Evolutionary conservation across 2,329 filamentous ascomycete genomes (phyloP), one percentile per base, ranked within the genome.

Genomic region (Arthrobotrys musiformis): DNA sequence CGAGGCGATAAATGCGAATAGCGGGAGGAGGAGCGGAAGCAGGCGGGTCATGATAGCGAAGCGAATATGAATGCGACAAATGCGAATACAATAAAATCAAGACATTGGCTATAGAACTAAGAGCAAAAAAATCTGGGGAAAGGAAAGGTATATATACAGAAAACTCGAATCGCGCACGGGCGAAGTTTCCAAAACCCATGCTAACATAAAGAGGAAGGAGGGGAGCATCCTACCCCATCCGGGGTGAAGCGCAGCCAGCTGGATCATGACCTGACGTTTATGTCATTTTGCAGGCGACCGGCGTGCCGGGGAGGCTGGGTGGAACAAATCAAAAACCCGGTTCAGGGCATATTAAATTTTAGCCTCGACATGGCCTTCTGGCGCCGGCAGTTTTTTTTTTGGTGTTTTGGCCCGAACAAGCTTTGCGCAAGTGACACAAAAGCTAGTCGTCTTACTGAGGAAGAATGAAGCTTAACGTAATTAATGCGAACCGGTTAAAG

Each of bases 251-350:
- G 17, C 5, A 40, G 11, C 2, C 2, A 2, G n/a, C n/a, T 50
- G 19, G 24, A 28, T 19, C 19, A 58, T 58, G 54, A 58, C 54
- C 33, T 40, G 54, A 40, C 54, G 54, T 58, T 58, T 58, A 58
- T 58, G 54, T 58, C 54, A 58, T 58, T 17, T 17, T 58, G 54
- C 54, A 58, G n/a, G 52, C 52, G 52, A 37, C 30, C 30, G 28
- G 50, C 26, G 50, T 35, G 50, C 30, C 30, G 28, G 50, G 50
- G 50, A 56, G 50, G 50, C 50, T 56, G 50, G 50, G 50, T 5
- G 37, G 2, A 8, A 15, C 19, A 42, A 19, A 15, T 17, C 7
- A 19, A 52, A 24, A n/a, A 52, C 4, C 48, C 26, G 24, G 48
- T 30, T 52, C 48, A n/a, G n/a, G n/a, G n/a, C n/a, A n/a, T n/a